Evolutionary conservation across 2,329 filamentous ascomycete genomes (phyloP), one percentile per base, ranked within the genome.

Genomic region (Geosmithia morbida): DNA sequence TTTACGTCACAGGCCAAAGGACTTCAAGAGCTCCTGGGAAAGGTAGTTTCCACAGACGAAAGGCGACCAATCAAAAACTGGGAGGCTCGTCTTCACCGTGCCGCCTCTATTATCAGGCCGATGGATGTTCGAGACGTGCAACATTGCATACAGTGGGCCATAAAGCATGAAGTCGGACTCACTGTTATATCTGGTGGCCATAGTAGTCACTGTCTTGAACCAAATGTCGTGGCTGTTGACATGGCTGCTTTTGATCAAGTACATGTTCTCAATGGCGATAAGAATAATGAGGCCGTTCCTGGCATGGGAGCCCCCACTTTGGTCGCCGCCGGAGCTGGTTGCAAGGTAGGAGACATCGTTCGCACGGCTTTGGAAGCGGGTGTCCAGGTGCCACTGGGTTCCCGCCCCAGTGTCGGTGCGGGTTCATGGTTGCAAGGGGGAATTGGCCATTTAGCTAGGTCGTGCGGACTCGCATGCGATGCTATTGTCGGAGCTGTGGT

Each of bases 361-460:
- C 52, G 55, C 18, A 62, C 66, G 46, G 54, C 72, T 39, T 70
- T 71, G 64, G 59, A 49, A 1, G 62, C 52, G 0, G 73, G 70
- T 2, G 1, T 81, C 47, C 74, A 71, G 48, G 70, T 83, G 2
- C 77, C 79, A 0, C 57, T 83, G 2, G 79, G 79, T 2, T 57
- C 75, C 22, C 74, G 79, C 6, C 79, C 79, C 51, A 81, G 77
- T 52, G 76, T 83, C 22, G 79, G 79, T 2, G 70, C 75, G 0
- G 79, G 79, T 0, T 53, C 78, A 14, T 82, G 76, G 75, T 63
- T 83, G 44, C 77, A 83, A 63, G 79, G 79, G 41, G 78, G 79
- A 46, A 77, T 83, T 45, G 77, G 78, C 2, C 76, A 81, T 52
- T 61, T 79, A n/a, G 55, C 71, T 37, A 66, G 77, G 49, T 48